Evolutionary conservation across 129 eudicot genomes (phyloP).

Genomic region (Flaveria bidentis): DNA sequence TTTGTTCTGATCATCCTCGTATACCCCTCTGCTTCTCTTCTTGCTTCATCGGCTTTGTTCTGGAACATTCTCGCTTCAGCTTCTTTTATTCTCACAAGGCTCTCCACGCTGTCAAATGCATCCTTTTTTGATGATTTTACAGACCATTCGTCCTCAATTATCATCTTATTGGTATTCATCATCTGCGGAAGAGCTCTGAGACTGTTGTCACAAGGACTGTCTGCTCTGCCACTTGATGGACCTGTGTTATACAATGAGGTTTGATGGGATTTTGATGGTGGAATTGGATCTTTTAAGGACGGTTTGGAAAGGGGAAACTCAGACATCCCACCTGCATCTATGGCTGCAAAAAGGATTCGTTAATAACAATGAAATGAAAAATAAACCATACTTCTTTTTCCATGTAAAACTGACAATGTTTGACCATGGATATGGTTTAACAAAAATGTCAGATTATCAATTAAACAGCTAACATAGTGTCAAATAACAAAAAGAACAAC

Average conservation of each 20-base stretch:
- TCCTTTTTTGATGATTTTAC: slow-evolving; percentile 60
- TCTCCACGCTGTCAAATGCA: slow-evolving; percentile 72
- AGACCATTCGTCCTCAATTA: slow-evolving; percentile 78
- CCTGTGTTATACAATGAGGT: slow-evolving; percentile 48
- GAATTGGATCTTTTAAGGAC: slow-evolving; percentile 42
- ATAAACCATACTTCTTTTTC: neutral
- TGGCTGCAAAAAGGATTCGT: slow-evolving; percentile 18
- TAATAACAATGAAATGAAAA: neutral
- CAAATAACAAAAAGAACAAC: neutral
- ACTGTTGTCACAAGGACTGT: slow-evolving; percentile 19
- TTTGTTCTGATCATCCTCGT: slow-evolving; percentile 54
- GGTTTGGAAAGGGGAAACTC: slow-evolving; percentile 43
- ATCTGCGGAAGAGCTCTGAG: slow-evolving; percentile 28
- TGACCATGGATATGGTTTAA: neutral
- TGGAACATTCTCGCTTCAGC: slow-evolving; percentile 90
- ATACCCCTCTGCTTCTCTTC: slow-evolving; percentile 66
- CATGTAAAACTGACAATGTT: neutral
- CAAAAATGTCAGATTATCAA: neutral
- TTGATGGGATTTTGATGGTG: slow-evolving; percentile 45
- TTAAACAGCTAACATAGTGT: neutral
- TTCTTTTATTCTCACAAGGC: slow-evolving; percentile 71
- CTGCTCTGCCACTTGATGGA: slow-evolving; percentile 37
- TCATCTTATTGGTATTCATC: slow-evolving; percentile 34
- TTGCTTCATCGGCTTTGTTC: slow-evolving; percentile 76
- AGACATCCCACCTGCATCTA: slow-evolving; percentile 44